Evolutionary conservation across 2,329 filamentous ascomycete species (phyloP), one percentile per base, ranked within the genome.

Genomic region (Fusarium robinianum): DNA sequence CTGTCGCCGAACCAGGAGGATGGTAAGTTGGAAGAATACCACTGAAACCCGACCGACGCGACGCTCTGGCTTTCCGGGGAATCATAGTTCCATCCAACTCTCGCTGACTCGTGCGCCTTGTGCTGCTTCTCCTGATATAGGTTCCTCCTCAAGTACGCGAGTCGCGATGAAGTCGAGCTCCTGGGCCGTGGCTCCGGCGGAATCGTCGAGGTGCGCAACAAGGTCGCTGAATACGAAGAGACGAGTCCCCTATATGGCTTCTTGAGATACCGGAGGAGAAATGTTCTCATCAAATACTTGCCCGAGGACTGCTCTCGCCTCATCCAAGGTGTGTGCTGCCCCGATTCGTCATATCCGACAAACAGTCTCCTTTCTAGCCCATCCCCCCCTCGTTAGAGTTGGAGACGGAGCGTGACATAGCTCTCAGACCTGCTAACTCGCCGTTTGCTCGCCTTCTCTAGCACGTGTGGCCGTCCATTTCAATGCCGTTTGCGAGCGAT

Each of bases 141-240:
- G 94, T 94, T 99, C 63, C 81, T 97, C 52, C 83, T 99, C 60
- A 91, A 92, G 67, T 99, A 99, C 72, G 78, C 82, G 52, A 86
- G 86, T 50, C 85, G 94, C 68, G 94, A 99, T 74, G 88, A 92
- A 59, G 79, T 99, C 49, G 84, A 88, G 55, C 71, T 99, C 43
- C 75, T 94, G 46, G 81, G 78, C 48, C 82, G 80, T 57, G 94
- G 94, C 35, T 86, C 77, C 56, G 88, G 88, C 56, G 92, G 94
- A 52, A 85, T 96, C 46, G 79, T 83, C 49, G 94, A 97, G 66
- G 83, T 94, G 54, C 86, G 90, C 63, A 83, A 84, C 62, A 80
- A 83, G 43, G 85, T 97, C 57, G 80, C 85, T 46, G 76, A 81
- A 51, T 95, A 95, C 65, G 81, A 88, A 43, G 91, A 96, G 55